Percentiles rank a stretch among this genome's conserved stretches.
These are phyloP conservation scores for Cladosporium sp. DNA, from an alignment of 2,329 filamentous ascomycete species.

Conservation along the genomic window DNA sequence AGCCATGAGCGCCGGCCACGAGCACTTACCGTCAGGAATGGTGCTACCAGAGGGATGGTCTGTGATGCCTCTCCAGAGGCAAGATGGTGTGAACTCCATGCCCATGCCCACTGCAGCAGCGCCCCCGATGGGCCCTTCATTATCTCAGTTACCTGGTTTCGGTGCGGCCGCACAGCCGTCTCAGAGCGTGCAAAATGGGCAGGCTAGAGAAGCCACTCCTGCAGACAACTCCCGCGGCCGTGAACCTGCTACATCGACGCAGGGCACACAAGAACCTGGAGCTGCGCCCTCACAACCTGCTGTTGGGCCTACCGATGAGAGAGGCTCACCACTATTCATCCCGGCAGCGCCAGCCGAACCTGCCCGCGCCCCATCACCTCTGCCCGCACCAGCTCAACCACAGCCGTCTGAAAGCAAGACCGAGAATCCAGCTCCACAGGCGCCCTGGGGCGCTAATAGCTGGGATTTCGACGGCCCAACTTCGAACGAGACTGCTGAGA, in stretches of 20 bases:
- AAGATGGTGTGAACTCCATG: neutral
- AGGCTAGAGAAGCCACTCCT: no score
- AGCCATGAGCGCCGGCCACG: conserved; percentile 34
- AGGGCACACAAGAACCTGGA: neutral
- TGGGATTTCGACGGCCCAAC: conserved; percentile 17
- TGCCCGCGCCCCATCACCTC: neutral
- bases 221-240: no score
- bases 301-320: conserved; percentile 22
- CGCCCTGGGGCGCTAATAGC: conserved; percentile 10
- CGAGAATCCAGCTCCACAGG: neutral
- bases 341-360: conserved; percentile 12
- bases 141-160: no score
- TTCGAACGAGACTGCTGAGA: neutral
- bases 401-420: neutral
- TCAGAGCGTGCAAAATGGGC: no score
- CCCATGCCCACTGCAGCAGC: neutral
- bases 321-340: conserved; percentile 26
- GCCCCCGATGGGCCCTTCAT: no score
- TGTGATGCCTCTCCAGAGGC: conserved; percentile 39
- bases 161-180: no score
- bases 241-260: neutral
- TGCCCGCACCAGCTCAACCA: neutral
- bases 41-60: conserved; percentile 49
- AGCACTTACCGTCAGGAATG: conserved; percentile 45
- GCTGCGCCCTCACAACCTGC: neutral